Conservation (phyloP, 345 rosid species). For the Sonneratia caseolaris region DNA sequence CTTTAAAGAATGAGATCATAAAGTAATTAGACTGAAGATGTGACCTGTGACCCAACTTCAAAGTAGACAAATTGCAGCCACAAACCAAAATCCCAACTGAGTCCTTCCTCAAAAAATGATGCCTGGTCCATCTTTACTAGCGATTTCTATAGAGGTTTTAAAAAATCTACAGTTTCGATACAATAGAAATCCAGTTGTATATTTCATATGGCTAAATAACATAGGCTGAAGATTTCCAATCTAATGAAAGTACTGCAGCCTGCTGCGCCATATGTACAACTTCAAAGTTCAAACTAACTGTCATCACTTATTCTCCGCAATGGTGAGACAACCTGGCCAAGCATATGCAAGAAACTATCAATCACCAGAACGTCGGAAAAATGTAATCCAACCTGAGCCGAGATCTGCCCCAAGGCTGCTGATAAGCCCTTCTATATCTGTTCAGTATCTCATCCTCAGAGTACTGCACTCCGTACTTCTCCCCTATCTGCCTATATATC, state of each 20-base stretch:
- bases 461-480: slow-evolving; percentile 85
- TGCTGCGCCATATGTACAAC: too few relatives aligned
- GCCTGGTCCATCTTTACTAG: background rate
- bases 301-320: background rate
- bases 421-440: slow-evolving; percentile 84
- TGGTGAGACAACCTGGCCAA: background rate
- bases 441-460: slow-evolving; percentile 78
- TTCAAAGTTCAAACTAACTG: background rate
- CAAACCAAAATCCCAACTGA: background rate
- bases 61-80: background rate
- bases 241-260: too few relatives aligned
- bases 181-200: too few relatives aligned
- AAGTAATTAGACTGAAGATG: background rate
- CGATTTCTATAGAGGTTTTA: background rate
- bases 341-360: too few relatives aligned
- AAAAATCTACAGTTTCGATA: background rate
- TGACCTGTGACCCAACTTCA: background rate
- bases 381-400: slow-evolving; percentile 64
- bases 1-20: background rate
- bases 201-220: too few relatives aligned
- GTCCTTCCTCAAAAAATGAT: background rate
- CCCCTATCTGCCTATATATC: slow-evolving; percentile 82
- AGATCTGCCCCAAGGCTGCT: slow-evolving; percentile 90
- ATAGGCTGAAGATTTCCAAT: too few relatives aligned
- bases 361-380: background rate